Base-by-base conservation (phyloP, 2,329 filamentous ascomycete species). In the Alternaria incomplexa region DNA sequence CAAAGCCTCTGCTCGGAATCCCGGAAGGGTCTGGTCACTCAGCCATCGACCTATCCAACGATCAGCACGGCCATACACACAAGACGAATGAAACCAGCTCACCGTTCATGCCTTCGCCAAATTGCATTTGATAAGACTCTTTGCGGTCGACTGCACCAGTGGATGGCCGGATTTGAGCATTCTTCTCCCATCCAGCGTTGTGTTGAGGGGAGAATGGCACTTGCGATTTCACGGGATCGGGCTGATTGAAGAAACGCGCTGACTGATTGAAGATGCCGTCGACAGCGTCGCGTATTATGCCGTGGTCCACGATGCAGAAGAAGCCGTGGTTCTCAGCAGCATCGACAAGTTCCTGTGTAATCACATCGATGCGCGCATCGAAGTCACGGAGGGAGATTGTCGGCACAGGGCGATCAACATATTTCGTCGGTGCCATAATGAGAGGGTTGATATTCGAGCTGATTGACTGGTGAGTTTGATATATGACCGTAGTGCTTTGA, bases 71-170 rank as follows among this genome's bases (percentile, higher is more conserved):
- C 50, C 26, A 26, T 8, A 17, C 22, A 17, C 11, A 13, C 47
- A 6, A 25, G 17, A 25, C 26, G 55, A 4, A 11, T 5, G 43
- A 13, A 25, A 11, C 9, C 11, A 50, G 57, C 62, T 80, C 77
- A 47, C 81, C 82, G 12, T 82, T 74, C 83, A 87, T 85, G 60
- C 82, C 83, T 53, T 80, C 79, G n/a, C 87, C 86, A 64, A 87
- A 89, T 70, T 90, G 87, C 75, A 90, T 79, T 73, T 89, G 87
- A 71, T 89, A 88, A 11, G 84, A 87, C 74, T 90, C 88, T 69
- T 89, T 90, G 53, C 82, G 83, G 74, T 90, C 88, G 1, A 85
- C 81, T 2, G 81, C 79, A 11, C 88, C 87, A 0, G 88, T 90
- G 4, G 85, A 88, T 1, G 58, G 58, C 26, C 58, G 40, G 32